Evolutionary conservation across 441 rosid genomes (phyloP).

Genomic region (Metrosideros polymorpha): DNA sequence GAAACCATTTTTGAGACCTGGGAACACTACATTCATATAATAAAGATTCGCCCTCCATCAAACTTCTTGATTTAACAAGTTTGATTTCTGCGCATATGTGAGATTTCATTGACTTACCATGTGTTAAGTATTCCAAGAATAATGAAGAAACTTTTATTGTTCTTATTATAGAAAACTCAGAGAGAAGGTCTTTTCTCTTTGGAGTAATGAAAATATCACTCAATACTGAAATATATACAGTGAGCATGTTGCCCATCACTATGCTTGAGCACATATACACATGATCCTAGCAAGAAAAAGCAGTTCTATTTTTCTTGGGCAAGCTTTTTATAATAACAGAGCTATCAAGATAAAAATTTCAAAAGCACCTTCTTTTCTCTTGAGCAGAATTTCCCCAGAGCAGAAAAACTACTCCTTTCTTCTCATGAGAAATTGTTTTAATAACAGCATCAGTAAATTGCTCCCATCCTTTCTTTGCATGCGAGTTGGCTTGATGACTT

Average conservation of each 20-base stretch:
- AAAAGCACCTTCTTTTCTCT: slow-evolving; percentile 63
- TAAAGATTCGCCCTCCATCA: background rate
- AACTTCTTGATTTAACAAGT: background rate
- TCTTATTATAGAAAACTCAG: background rate
- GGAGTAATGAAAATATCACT: background rate
- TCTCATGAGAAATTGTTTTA: slow-evolving; percentile 59
- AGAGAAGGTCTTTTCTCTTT: background rate
- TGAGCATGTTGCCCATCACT: background rate
- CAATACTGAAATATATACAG: background rate
- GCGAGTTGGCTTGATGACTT: slow-evolving; percentile 84
- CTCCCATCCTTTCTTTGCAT: slow-evolving; percentile 98
- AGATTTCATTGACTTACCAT: background rate
- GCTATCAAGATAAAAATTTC: background rate
- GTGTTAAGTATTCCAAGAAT: background rate
- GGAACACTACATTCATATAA: background rate
- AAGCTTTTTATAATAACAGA: background rate
- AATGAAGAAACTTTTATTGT: background rate
- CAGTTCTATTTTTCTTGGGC: background rate
- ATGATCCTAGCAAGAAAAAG: background rate
- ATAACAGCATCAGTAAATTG: slow-evolving; percentile 90
- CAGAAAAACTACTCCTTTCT: slow-evolving; percentile 87
- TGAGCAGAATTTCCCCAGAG: slow-evolving; percentile 97
- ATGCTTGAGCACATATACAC: background rate
- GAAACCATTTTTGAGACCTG: background rate
- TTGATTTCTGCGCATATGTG: background rate